These are phyloP conservation scores for Xerocomus brunneocitrinus DNA, from an alignment of 768 basidiomycete genomes.

Conservation along the genomic window DNA sequence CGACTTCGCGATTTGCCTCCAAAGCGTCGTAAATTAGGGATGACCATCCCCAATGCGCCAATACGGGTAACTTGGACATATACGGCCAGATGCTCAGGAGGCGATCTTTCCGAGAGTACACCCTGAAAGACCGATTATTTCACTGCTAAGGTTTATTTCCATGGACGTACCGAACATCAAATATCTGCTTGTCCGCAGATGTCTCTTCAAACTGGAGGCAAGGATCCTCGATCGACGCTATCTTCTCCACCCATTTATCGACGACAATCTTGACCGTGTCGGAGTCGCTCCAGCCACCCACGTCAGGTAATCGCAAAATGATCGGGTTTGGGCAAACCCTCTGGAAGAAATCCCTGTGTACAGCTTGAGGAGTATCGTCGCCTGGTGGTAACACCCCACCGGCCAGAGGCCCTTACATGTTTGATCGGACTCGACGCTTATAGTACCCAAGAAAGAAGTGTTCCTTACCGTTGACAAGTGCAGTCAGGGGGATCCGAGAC, in stretches of 20 bases:
- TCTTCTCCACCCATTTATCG: conserved; percentile 33
- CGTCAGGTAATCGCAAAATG: conserved; percentile 26
- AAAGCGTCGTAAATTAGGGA: conserved; percentile 29
- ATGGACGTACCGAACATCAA: conserved; percentile 11
- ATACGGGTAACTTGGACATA: conserved; percentile 29
- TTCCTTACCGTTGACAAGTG: conserved; percentile 31
- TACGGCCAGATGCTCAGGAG: conserved; percentile 33
- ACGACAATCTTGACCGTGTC: conserved; percentile 30
- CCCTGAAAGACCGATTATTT: conserved; percentile 17
- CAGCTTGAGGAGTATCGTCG: conserved; percentile 29
- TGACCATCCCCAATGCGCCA: conserved; percentile 35
- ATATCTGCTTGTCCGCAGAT: conserved; percentile 15
- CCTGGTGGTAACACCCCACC: conserved; percentile 33
- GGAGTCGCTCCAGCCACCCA: conserved; percentile 16
- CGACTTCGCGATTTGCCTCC: conserved; percentile 13
- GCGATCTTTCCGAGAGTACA: conserved; percentile 27
- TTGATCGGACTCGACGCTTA: neutral
- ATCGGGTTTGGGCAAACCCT: conserved; percentile 35
- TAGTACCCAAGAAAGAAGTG: neutral
- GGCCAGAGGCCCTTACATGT: conserved; percentile 32
- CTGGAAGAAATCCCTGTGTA: conserved; percentile 35
- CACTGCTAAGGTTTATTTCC: neutral
- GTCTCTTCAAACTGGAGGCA: conserved; percentile 35
- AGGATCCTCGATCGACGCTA: conserved; percentile 31
- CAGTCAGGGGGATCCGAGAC: conserved; percentile 35